A percentile compares a stretch with the other conserved stretches of the same genome.
Evolutionary conservation across 768 basidiomycete species (phyloP).

Genomic region (Mycena metata): DNA sequence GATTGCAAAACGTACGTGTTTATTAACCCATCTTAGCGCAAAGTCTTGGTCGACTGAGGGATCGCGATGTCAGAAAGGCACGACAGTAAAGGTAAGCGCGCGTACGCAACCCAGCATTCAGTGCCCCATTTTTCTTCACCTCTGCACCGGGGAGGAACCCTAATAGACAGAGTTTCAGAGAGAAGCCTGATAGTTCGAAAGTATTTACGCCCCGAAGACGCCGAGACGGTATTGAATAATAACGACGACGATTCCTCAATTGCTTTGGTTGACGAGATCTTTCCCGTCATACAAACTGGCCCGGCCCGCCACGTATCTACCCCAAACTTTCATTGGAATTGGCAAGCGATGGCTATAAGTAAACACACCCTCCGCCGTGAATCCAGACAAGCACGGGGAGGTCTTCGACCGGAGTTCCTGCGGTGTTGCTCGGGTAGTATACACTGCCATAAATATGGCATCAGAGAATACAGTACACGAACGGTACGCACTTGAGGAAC

Average conservation of each 20-base stretch:
- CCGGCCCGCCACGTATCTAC: background rate
- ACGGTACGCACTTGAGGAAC: conserved; percentile 1
- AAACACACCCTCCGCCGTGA: conserved; percentile 50
- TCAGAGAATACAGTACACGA: no score
- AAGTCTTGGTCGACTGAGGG: conserved; percentile 49
- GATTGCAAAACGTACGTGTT: conserved; percentile 37
- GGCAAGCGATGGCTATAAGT: background rate
- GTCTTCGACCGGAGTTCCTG: conserved; percentile 35
- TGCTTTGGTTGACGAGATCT: no score
- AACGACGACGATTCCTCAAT: no score
- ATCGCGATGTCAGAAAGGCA: background rate
- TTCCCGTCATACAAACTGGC: no score
- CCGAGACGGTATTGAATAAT: no score
- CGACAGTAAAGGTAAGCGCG: conserved; percentile 11
- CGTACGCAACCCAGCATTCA: conserved; percentile 49
- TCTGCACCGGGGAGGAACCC: conserved; percentile 49
- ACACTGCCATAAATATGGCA: conserved; percentile 43
- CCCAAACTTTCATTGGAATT: background rate
- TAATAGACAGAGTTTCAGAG: background rate
- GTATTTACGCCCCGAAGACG: background rate
- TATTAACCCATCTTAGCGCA: conserved; percentile 51
- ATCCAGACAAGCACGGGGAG: conserved; percentile 61
- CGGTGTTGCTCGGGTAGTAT: conserved; percentile 48
- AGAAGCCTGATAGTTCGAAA: no score
- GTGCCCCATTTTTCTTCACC: conserved; percentile 45